Evolutionary conservation across 139 green algal species (phyloP), one percentile per base, ranked within the genome.

Genomic region (Tetradesmus lagerheimii): DNA sequence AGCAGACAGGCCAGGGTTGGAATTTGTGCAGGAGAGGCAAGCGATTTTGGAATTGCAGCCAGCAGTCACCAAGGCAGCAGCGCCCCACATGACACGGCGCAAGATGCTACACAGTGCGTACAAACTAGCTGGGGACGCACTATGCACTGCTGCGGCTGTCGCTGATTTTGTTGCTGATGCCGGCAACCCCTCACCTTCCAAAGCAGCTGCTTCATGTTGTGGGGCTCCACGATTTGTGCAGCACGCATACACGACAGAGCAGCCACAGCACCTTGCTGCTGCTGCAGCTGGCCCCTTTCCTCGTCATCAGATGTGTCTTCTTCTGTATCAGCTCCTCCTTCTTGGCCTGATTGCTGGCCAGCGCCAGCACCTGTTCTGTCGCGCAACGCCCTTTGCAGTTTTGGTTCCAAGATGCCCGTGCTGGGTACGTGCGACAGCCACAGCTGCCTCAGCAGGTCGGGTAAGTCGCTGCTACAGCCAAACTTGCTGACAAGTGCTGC

Each of bases 391-490:
- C 27, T 75, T n/a, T 79, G 57, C 23, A 57, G 82, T 37, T 67
- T 25, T 8, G 74, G 75, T 31, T 90, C 86, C 31, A 90, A 50
- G 1, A 90, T 76, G 86, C 86, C 86, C 11, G 74, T 90, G n/a
- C 53, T 71, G 25, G 86, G 86, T 27, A 90, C n/a, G 20, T 76
- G 45, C 14, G 75, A 25, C 16, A 90, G 86, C 86, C 86, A 90
- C 86, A 90, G 50, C 86, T 90, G 47, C 34, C 86, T 75, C 75
- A 90, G 47, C 75, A 84, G 20, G 15, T 31, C 14, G 2, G 47
- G 29, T 3, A 85, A 1, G 45, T 85, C 38, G 4, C 3, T 29
- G 37, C 50, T 85, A 12, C 67, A 71, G 64, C 86, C 86, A 77
- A 77, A 84, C 11, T 71, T 37, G 23, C 1, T 25, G 18, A 57